Percentiles rank a stretch among this genome's conserved stretches.
phyloP scores from a whole-genome alignment of 2,329 filamentous ascomycete genomes.

The Colletotrichum higginsianum region DNA sequence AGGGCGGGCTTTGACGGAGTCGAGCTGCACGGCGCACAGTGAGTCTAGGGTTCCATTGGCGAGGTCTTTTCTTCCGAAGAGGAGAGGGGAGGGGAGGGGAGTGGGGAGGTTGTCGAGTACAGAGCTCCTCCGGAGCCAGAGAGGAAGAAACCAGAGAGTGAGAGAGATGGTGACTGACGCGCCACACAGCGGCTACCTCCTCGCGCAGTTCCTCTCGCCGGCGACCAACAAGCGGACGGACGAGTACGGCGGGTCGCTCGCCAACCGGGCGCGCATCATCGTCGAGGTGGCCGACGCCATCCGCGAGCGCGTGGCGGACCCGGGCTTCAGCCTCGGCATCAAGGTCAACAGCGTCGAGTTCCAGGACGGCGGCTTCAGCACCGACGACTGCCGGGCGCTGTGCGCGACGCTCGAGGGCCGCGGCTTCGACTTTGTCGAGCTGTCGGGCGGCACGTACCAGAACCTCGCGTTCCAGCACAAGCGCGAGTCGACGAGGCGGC shows the following conservation, averaged over 20 bases:
- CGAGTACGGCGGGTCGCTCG: slow-evolving; percentile 61
- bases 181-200: slow-evolving; percentile 57
- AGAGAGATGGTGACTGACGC: neutral
- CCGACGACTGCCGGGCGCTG: slow-evolving; percentile 65
- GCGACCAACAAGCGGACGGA: slow-evolving; percentile 61
- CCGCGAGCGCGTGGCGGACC: slow-evolving; percentile 48
- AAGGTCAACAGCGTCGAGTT: slow-evolving; percentile 73
- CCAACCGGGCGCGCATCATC: slow-evolving; percentile 63
- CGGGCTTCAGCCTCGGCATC: slow-evolving; percentile 64
- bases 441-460: slow-evolving; percentile 74
- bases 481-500: slow-evolving; percentile 67
- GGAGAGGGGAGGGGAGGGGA: too few species aligned
- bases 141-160: neutral
- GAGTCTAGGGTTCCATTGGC: neutral
- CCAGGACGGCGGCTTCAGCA: slow-evolving; percentile 66
- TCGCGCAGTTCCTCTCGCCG: slow-evolving; percentile 60
- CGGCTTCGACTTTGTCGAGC: slow-evolving; percentile 71
- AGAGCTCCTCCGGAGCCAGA: too few species aligned
- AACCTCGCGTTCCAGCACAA: slow-evolving; percentile 65
- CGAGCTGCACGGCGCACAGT: slow-evolving; percentile 63
- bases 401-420: slow-evolving; percentile 63
- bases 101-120: too few species aligned
- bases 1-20: slow-evolving; percentile 68
- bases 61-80: too few species aligned
- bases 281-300: slow-evolving; percentile 61